Evolutionary conservation across 805 yeast species (phyloP).

Genomic region (Metschnikowia orientalis): DNA sequence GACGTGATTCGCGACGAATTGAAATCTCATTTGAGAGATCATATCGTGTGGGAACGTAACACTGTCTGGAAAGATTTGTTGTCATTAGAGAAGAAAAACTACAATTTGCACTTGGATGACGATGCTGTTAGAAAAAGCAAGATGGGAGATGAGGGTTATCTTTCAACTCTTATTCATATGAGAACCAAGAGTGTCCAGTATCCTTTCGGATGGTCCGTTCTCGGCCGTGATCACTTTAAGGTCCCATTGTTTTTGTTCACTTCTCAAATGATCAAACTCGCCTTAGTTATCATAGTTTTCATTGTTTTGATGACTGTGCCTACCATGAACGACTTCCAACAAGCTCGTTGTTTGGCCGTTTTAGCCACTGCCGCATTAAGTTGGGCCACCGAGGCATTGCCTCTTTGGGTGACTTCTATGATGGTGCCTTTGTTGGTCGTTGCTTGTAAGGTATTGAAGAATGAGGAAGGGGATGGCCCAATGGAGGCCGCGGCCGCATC

Average conservation of each 20-base stretch:
- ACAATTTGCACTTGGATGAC: conserved; percentile 18
- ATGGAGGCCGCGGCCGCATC: conserved; percentile 69
- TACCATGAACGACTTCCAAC: conserved; percentile 34
- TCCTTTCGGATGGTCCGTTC: conserved; percentile 23
- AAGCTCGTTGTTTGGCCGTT: conserved; percentile 63
- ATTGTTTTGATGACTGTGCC: conserved; percentile 26
- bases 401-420: conserved; percentile 84
- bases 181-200: conserved; percentile 29
- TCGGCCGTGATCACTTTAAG: conserved; percentile 19
- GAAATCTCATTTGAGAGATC: conserved; percentile 68
- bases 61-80: conserved; percentile 98
- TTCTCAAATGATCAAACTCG: conserved; percentile 40
- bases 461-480: conserved; percentile 40
- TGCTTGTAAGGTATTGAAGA: conserved; percentile 61
- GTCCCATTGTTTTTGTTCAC: conserved; percentile 48
- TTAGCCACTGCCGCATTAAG: conserved; percentile 75
- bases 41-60: conserved; percentile 94
- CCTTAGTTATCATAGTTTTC: conserved; percentile 47
- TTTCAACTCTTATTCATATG: conserved; percentile 13
- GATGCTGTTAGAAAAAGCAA: conserved; percentile 15
- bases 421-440: conserved; percentile 80
- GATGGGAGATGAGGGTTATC: conserved; percentile 19
- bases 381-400: conserved; percentile 96
- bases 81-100: conserved; percentile 44
- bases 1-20: conserved; percentile 43